Base-by-base conservation (phyloP, 371 early-diverging fungal species). In the Coemansia sp. region DNA sequence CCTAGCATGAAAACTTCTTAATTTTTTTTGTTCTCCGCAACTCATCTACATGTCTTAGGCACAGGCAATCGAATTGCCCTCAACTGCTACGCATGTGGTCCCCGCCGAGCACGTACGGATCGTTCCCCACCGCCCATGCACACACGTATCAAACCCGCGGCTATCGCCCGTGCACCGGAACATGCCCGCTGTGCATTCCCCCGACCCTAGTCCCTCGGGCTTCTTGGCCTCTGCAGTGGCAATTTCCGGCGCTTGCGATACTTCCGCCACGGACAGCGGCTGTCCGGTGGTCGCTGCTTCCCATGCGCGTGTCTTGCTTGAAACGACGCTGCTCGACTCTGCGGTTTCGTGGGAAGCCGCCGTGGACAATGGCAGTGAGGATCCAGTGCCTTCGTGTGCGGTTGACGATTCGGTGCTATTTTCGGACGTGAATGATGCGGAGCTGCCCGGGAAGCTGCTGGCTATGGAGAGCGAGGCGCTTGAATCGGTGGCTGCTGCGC, bases 81-180 rank as follows among this genome's bases (percentile, higher is more conserved):
- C 41, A 10, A 61, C 61, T 5, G 53, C 20, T 5, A 33, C 12
- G 14, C 61, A 61, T 5, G 20, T 14, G 3, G 61, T 61, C 26
- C 61, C 61, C 11, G 31, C 43, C 34, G 61, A 33, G 40, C 61
- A 61, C 12, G 30, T 61, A 16, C 61, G 51, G 31, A 61, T 35
- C 6, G 61, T 61, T 30, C 61, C 61, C 60, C 60, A 59, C 10
- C 38, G 38, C 2, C 60, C 60, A 59, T 51, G 41, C 33, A 59
- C 51, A 31, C 60, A 59, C 10, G 60, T 59, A 31, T 61, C 61
- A 10, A 61, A 61, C 3, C 47, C 39, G 4, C 20, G 35, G 5
- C 31, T 26, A 14, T 43, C 55, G 8, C 2, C 8, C 2, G 42
- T 45, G 55, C 61, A 61, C 36, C 61, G 41, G 36, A 61, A 38